phyloP scores from a whole-genome alignment of 202 grass and related monocot species.

The Sporobolus alterniflorus region DNA sequence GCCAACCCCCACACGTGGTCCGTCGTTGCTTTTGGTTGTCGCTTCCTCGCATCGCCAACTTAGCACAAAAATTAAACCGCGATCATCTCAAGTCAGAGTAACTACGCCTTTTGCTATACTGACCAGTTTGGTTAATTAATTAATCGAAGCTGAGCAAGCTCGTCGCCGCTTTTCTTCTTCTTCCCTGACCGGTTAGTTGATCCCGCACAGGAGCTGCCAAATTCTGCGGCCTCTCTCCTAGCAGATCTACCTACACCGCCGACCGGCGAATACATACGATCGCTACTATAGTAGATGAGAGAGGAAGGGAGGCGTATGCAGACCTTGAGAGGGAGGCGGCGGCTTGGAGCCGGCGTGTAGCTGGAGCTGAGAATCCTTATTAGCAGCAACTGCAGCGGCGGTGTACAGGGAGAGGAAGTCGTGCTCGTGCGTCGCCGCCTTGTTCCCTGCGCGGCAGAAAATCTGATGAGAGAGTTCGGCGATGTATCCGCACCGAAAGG shows the following conservation, averaged over 20 bases:
- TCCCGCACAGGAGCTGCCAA: neutral
- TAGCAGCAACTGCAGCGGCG: neutral
- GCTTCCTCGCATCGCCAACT: conserved; percentile 13
- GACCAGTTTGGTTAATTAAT: neutral
- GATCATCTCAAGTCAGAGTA: too few relatives aligned
- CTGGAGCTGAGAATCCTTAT: conserved; percentile 63
- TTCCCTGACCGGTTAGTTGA: neutral
- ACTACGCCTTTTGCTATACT: too few relatives aligned
- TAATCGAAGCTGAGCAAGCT: neutral
- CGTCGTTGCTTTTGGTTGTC: conserved; percentile 9
- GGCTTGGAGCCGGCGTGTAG: conserved; percentile 49
- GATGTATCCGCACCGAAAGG: neutral
- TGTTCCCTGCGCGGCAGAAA: conserved; percentile 59
- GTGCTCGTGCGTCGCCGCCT: conserved; percentile 59
- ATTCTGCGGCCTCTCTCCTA: neutral
- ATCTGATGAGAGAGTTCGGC: conserved; percentile 11
- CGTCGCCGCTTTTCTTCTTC: neutral
- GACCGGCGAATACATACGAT: too few relatives aligned
- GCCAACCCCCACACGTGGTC: conserved; percentile 60
- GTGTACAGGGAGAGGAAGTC: conserved; percentile 87
- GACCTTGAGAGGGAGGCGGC: conserved; percentile 57
- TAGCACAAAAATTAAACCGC: conserved; percentile 15
- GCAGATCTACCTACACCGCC: neutral
- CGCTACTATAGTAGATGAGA: too few relatives aligned
- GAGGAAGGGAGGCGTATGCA: neutral